Percentiles rank a stretch among this genome's conserved stretches.
Evolutionary conservation across 768 basidiomycete species (phyloP).

Genomic region (Mycena chlorophos): DNA sequence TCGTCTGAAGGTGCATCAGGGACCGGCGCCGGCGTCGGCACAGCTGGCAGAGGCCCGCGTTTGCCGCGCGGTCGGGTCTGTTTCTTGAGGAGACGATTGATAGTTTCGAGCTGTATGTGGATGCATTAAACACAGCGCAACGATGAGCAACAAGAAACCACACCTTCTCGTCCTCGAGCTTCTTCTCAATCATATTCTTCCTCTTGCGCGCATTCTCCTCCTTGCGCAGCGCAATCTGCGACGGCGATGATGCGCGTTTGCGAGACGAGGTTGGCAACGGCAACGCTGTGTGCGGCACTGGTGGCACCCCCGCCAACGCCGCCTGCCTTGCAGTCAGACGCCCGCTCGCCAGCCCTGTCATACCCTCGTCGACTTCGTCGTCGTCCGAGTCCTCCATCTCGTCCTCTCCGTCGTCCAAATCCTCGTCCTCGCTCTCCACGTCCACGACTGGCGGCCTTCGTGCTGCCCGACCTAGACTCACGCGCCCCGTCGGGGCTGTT

Average conservation of each 20-base stretch:
- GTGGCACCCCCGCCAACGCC: conserved; percentile 39
- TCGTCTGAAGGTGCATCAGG: conserved; percentile 38
- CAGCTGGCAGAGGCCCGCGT: conserved; percentile 23
- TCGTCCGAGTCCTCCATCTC: conserved; percentile 31
- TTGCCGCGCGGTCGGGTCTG: conserved; percentile 49
- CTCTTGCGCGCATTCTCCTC: conserved; percentile 62
- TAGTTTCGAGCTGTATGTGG: conserved; percentile 58
- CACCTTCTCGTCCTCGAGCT: conserved; percentile 62
- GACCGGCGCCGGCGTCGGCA: conserved; percentile 26
- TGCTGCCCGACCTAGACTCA: conserved; percentile 1
- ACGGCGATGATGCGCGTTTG: conserved; percentile 52
- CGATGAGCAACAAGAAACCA: not conserved
- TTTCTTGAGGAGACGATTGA: conserved; percentile 63
- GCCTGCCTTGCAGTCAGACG: conserved; percentile 48
- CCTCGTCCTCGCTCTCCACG: conserved; percentile 37
- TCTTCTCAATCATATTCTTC: conserved; percentile 57
- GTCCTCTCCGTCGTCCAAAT: conserved; percentile 29
- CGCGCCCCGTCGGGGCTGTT: not conserved
- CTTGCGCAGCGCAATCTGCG: conserved; percentile 54
- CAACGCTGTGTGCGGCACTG: not conserved
- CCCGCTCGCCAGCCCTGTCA: conserved; percentile 16
- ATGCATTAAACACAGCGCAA: not conserved
- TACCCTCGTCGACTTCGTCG: conserved; percentile 19
- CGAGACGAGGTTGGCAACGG: conserved; percentile 25
- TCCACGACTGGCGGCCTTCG: conserved; percentile 32